phyloP scores from a whole-genome alignment of 2,329 filamentous ascomycete species.

The Aspergillus sp. region DNA sequence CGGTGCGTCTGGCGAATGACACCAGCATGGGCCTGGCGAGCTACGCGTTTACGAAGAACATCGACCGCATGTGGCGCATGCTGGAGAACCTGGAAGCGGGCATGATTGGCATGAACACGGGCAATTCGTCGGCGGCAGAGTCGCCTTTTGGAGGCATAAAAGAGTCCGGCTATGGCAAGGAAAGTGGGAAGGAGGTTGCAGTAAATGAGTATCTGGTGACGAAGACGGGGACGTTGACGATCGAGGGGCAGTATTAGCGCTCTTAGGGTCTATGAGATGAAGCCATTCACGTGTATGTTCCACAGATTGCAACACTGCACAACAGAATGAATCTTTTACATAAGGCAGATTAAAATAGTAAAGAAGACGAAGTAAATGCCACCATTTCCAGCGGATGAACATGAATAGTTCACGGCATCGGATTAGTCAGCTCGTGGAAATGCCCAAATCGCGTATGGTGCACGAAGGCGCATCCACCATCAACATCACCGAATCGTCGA shows the following conservation, averaged over 20 bases:
- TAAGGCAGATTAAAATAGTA: too few relatives aligned
- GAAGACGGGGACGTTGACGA: conserved; percentile 63
- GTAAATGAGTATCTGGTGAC: conserved; percentile 61
- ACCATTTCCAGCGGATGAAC: too few relatives aligned
- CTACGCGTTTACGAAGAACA: conserved; percentile 67
- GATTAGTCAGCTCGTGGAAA: conserved; percentile 18
- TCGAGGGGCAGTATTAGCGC: conserved; percentile 54
- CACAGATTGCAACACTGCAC: background rate
- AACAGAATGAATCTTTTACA: too few relatives aligned
- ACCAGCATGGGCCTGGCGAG: conserved; percentile 65
- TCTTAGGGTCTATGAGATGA: background rate
- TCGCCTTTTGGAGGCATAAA: conserved; percentile 67
- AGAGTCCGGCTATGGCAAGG: conserved; percentile 66
- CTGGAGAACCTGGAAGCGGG: conserved; percentile 67
- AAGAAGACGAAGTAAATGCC: too few relatives aligned
- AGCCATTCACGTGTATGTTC: too few relatives aligned
- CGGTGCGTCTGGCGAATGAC: conserved; percentile 57
- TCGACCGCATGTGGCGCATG: conserved; percentile 64
- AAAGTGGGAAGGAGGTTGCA: conserved; percentile 64
- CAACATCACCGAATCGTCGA: conserved; percentile 2
- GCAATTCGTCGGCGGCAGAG: conserved; percentile 64
- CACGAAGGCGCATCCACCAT: conserved; percentile 7
- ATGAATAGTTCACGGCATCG: too few relatives aligned
- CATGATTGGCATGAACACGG: conserved; percentile 66
- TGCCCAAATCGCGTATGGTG: conserved; percentile 17